Percentiles rank a stretch among this genome's conserved stretches.
Evolutionary conservation across 2,329 filamentous ascomycete species (phyloP).

Genomic region (Calonectria honghensis): DNA sequence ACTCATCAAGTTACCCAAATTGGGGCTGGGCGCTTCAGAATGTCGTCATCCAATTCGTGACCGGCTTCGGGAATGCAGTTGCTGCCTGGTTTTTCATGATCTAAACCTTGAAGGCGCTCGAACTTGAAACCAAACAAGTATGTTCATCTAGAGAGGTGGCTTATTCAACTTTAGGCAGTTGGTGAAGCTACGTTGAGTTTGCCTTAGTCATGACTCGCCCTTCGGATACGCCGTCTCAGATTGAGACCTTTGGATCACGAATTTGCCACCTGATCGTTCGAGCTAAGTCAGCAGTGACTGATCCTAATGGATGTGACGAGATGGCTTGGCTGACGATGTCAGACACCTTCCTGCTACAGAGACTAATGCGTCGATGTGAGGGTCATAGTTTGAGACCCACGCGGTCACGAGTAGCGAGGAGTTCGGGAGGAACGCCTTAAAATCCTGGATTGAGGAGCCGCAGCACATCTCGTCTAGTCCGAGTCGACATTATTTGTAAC

Average conservation of each 20-base stretch:
- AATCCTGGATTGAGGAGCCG: neutral
- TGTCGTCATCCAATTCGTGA: neutral
- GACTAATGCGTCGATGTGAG: neutral
- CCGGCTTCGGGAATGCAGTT: neutral
- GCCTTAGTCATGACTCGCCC: slow-evolving; percentile 7
- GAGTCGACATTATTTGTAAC: neutral
- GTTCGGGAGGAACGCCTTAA: neutral
- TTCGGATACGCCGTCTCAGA: slow-evolving; percentile 6
- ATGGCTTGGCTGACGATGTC: slow-evolving; percentile 17
- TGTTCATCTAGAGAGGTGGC: too few species aligned
- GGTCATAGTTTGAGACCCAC: neutral
- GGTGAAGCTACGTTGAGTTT: too few species aligned
- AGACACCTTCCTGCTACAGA: slow-evolving; percentile 9
- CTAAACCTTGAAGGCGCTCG: neutral
- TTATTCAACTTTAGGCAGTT: neutral
- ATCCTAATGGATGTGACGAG: neutral
- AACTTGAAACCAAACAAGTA: neutral
- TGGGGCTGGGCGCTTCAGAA: neutral
- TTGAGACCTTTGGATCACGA: slow-evolving; percentile 10
- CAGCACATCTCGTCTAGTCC: neutral
- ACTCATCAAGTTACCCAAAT: neutral
- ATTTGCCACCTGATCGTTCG: slow-evolving; percentile 15
- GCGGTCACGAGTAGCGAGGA: neutral
- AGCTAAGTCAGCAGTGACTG: slow-evolving; percentile 9
- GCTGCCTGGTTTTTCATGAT: neutral